Base-by-base conservation (phyloP, 805 yeast genomes). In the Candida ipomoeae region DNA sequence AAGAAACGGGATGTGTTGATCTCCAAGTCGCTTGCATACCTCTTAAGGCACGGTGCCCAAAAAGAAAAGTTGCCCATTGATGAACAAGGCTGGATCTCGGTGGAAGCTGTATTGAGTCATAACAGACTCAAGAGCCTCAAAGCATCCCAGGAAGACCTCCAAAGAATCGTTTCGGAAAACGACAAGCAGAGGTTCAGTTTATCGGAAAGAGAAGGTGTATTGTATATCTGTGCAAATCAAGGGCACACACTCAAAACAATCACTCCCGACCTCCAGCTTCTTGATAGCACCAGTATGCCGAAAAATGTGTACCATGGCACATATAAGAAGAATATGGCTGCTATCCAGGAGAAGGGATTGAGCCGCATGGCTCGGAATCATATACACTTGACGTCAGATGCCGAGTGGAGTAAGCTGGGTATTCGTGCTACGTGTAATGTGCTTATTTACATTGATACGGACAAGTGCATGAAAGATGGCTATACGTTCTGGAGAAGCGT, bases 41-140 rank as follows among this genome's bases (percentile, higher is more conserved):
- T 94, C 1, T 77, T 92, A 1, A 74, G 99, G n/a, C 99, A 92
- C 62, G 89, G 87, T 3, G 98, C 98, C 0, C 62, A 67, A 14
- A 78, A 81, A 46, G 94, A 89, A 58, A 75, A 78, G 0, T 66
- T 94, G 13, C 55, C 69, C 2, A 87, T 94, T 2, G 87, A 85
- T 59, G 51, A 62, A 0, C 69, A 79, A 26, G 99, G 99, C 0
- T 90, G 78, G 66, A 78, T 88, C 3, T 60, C 71, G 1, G 62
- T 91, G 2, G 56, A 62, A 0, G 80, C 75, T 6, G 53, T 94
- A 1, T 69, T 92, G 11, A 54, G 56, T 1, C 84, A 84, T 60
- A 75, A 80, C 40, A 74, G 84, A 52, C 65, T 89, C 48, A 85
- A 82, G 60, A 73, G 83, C 10, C 68, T 76, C 48, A 71, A 76